Base-by-base conservation (phyloP, 805 yeast species). In the Ogataea polymorpha region DNA sequence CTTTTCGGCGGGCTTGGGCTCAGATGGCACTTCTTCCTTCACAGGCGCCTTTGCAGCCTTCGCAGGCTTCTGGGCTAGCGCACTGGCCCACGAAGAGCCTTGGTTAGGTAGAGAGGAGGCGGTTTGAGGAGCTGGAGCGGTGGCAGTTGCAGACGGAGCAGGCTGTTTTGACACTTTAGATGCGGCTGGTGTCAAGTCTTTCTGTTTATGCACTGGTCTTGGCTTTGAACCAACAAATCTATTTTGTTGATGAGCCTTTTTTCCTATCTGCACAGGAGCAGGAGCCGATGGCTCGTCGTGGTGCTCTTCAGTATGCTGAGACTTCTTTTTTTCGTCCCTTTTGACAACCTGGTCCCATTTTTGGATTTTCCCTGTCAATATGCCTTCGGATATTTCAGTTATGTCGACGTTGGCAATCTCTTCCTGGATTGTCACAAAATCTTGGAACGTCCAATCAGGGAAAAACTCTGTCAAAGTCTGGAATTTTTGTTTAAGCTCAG, bases 311-410 rank as follows among this genome's bases (percentile, higher is more conserved):
- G 38, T 41, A 39, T 40, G 47, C 59, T 50, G 61, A 11, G 51
- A 46, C 66, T 66, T 69, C 61, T 60, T 70, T 68, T 63, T 77
- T 66, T 74, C 71, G 43, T 75, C 77, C 63, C 81, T 84, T 33
- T 75, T 85, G 65, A 81, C 82, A 49, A 87, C 96, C 54, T 90
- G 93, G 60, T 88, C 97, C 96, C 98, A 91, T 65, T 85, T 87
- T 52, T 84, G 75, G 27, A 87, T 95, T 56, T 85, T 84, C 51
- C 96, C 96, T 47, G 88, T 86, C 42, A 95, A 82, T 65, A 93
- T 90, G 63, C 88, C 82, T 58, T 84, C 90, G 49, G 87, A 82
- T 50, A 93, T 86, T 32, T 77, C 74, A 59, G 84, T 95, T 51
- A 89, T 71, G 59, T 85, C 89, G 48, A 80, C 72, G 31, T 51